These are phyloP conservation scores for Dioszegia crocea DNA, from an alignment of 768 basidiomycete genomes.

Conservation along the genomic window DNA sequence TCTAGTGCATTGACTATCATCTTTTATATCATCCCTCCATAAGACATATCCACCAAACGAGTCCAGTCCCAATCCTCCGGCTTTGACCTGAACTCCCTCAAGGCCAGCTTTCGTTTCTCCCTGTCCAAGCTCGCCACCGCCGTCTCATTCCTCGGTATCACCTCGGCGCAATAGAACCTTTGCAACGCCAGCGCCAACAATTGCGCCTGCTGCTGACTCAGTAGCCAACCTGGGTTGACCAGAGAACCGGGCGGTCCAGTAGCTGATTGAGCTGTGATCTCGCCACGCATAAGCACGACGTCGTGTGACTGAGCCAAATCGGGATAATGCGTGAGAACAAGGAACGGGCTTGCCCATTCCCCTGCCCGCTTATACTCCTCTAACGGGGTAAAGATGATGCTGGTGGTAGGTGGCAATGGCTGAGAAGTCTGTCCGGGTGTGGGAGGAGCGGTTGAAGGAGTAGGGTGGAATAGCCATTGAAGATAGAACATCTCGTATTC, in stretches of 20 bases:
- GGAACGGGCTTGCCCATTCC: conserved; percentile 82
- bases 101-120: conserved; percentile 54
- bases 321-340: conserved; percentile 86
- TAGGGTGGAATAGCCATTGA: conserved; percentile 81
- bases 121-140: conserved; percentile 52
- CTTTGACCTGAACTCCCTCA: conserved; percentile 70
- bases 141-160: conserved; percentile 24
- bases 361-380: conserved; percentile 84
- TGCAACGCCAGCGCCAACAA: conserved; percentile 73
- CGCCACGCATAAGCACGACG: conserved; percentile 80
- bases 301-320: conserved; percentile 76
- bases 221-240: conserved; percentile 34
- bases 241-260: conserved; percentile 17
- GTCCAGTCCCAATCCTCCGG: conserved; percentile 80
- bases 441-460: conserved; percentile 57
- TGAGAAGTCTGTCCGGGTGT: conserved; percentile 46
- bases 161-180: conserved; percentile 62
- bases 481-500: conserved; percentile 62
- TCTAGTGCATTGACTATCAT: too few species aligned
- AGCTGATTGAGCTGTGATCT: conserved; percentile 64
- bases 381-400: conserved; percentile 85
- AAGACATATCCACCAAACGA: conserved; percentile 60
- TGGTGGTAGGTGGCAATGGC: conserved; percentile 58
- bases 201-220: conserved; percentile 79
- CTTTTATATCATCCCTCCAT: conserved; percentile 44